Evolutionary conservation across 192 early-diverging fungal species (phyloP).

Genomic region (Haplosporangium gracile): DNA sequence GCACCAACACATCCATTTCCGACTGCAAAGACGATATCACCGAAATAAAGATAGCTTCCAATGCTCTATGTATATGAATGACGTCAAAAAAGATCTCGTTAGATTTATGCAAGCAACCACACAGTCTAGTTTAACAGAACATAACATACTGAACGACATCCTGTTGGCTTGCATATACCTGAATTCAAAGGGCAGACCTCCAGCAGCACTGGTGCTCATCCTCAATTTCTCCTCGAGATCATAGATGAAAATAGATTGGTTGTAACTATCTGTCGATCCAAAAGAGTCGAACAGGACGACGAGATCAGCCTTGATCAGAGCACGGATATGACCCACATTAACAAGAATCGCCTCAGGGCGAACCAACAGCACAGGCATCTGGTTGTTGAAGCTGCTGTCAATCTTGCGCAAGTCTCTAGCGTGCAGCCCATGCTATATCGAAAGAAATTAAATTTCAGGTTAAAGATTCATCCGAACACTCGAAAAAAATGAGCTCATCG

Average conservation of each 20-base stretch:
- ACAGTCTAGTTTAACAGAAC: neutral
- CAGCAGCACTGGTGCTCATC: slow-evolving; percentile 58
- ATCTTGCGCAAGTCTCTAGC: slow-evolving; percentile 91
- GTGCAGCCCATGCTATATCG: slow-evolving; percentile 73
- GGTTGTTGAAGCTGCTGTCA: slow-evolving; percentile 80
- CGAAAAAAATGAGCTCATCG: neutral
- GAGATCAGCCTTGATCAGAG: slow-evolving; percentile 83
- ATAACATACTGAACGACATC: neutral
- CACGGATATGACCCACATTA: slow-evolving; percentile 85
- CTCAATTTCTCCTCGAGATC: slow-evolving; percentile 83
- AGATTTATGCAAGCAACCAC: neutral
- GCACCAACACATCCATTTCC: slow-evolving; percentile 76
- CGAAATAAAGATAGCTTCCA: slow-evolving; percentile 86
- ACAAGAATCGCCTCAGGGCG: slow-evolving; percentile 85
- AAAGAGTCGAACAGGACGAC: slow-evolving; percentile 84
- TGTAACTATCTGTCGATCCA: slow-evolving; percentile 75
- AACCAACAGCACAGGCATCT: slow-evolving; percentile 86
- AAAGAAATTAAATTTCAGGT: neutral
- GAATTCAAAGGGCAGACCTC: slow-evolving; percentile 67
- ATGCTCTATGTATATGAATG: slow-evolving; percentile 62
- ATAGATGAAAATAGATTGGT: slow-evolving; percentile 81
- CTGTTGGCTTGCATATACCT: slow-evolving; percentile 42
- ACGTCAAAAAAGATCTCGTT: neutral
- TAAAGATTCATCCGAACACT: neutral
- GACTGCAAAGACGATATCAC: slow-evolving; percentile 77